A percentile compares a stretch with the other conserved stretches of the same genome.
Evolutionary conservation across 164 flowering plant species (phyloP).

Genomic region (Houttuynia cordata): DNA sequence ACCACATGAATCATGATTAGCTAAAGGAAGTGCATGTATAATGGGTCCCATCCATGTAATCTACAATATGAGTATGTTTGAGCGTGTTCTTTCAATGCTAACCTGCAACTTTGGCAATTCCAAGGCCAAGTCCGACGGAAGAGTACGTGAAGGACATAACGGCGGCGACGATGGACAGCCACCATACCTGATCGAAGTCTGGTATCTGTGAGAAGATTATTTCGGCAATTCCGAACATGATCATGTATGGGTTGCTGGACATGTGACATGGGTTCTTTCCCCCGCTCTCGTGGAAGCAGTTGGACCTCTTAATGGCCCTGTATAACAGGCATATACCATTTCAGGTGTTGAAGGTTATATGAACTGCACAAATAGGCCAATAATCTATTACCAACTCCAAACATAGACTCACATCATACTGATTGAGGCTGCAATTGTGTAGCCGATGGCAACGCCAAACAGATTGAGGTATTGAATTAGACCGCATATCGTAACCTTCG

Average conservation of each 20-base stretch:
- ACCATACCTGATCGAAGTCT: constrained; percentile 45
- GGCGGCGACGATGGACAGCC: constrained; percentile 56
- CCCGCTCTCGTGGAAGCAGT: constrained; percentile 42
- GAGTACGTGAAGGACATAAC: constrained; percentile 64
- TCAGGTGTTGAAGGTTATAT: neutral
- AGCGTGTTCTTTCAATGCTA: too few relatives aligned
- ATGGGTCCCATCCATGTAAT: neutral
- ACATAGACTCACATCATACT: constrained; percentile 40
- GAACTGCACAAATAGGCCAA: neutral
- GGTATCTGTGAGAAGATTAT: constrained; percentile 46
- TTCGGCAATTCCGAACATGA: constrained; percentile 30
- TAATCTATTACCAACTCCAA: neutral
- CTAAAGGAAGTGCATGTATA: neutral
- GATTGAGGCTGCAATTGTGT: constrained; percentile 44
- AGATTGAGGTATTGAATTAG: constrained; percentile 30
- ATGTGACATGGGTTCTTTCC: constrained; percentile 28
- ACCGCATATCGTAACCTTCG: constrained; percentile 32
- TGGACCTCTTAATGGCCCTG: constrained; percentile 52
- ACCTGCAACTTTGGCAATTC: constrained; percentile 45
- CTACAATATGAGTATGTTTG: too few relatives aligned
- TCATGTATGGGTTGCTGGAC: constrained; percentile 40
- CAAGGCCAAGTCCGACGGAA: constrained; percentile 38
- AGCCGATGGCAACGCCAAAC: constrained; percentile 40
- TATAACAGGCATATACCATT: neutral
- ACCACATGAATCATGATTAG: constrained; percentile 26